Conservation (phyloP, 371 early-diverging fungal species). For the Dichotomocladium elegans region DNA sequence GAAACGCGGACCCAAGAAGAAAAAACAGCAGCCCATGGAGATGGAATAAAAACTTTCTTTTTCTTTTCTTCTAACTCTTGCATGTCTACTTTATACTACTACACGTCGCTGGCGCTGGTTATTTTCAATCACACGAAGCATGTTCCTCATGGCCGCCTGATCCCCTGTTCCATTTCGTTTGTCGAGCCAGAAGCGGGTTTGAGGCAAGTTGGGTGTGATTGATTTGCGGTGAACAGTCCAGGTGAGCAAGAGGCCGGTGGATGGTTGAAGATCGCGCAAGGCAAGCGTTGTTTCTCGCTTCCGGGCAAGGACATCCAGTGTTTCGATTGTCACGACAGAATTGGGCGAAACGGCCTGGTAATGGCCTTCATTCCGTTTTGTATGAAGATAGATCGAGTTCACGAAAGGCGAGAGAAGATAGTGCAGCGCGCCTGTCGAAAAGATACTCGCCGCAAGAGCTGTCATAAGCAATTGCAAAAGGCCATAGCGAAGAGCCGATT, state of each 20-base stretch:
- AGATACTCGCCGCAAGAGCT: slow-evolving; percentile 41
- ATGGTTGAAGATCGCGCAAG: slow-evolving; percentile 25
- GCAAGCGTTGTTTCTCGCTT: slow-evolving; percentile 23
- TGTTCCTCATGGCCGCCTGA: slow-evolving; percentile 27
- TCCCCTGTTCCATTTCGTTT: slow-evolving; percentile 33
- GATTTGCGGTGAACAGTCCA: slow-evolving; percentile 30
- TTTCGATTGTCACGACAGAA: slow-evolving; percentile 35
- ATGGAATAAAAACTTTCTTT: slow-evolving; percentile 4
- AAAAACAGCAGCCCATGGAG: background rate
- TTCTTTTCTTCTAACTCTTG: background rate
- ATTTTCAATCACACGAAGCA: slow-evolving; percentile 33
- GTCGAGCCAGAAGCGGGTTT: slow-evolving; percentile 45
- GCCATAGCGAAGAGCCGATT: slow-evolving; percentile 28
- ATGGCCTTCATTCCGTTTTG: background rate
- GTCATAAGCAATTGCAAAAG: slow-evolving; percentile 17
- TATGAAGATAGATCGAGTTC: slow-evolving; percentile 29
- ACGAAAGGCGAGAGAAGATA: slow-evolving; percentile 42
- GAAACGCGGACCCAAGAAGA: background rate
- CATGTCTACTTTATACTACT: background rate
- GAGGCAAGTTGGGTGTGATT: slow-evolving; percentile 13
- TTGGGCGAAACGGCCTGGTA: slow-evolving; percentile 33
- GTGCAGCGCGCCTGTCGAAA: slow-evolving; percentile 44
- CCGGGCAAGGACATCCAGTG: slow-evolving; percentile 34
- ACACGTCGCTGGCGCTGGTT: slow-evolving; percentile 19
- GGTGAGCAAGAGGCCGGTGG: slow-evolving; percentile 23